Evolutionary conservation across 2,329 filamentous ascomycete genomes (phyloP).

Genomic region (Grosmannia huntii): DNA sequence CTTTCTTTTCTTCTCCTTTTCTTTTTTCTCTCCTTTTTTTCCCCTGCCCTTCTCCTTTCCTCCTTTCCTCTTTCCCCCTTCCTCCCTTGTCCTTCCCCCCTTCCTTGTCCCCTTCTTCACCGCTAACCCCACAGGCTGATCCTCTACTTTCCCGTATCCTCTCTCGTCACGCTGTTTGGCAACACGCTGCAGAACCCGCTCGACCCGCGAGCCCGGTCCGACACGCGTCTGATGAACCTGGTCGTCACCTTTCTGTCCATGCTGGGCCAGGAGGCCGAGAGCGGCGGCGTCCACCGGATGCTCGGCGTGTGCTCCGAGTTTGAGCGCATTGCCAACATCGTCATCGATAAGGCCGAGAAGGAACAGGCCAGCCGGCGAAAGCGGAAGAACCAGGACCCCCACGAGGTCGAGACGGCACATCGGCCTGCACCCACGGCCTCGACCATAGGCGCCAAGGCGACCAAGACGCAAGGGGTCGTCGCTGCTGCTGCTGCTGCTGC

Average conservation of each 20-base stretch:
- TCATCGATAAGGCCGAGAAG: conserved; percentile 83
- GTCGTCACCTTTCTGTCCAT: conserved; percentile 88
- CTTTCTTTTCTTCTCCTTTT: no score
- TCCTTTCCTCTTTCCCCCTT: no score
- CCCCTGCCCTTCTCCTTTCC: no score
- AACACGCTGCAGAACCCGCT: conserved; percentile 94
- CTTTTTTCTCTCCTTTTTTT: not conserved
- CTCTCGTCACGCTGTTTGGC: conserved; percentile 86
- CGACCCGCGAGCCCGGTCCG: conserved; percentile 75
- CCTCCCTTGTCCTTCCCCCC: no score
- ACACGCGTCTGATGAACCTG: conserved; percentile 80
- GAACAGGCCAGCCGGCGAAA: conserved; percentile 72
- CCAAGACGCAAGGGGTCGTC: not conserved
- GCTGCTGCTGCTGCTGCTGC: not conserved
- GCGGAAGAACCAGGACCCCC: conserved; percentile 51
- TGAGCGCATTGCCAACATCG: conserved; percentile 79
- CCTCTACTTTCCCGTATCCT: conserved; percentile 91
- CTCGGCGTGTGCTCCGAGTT: conserved; percentile 91
- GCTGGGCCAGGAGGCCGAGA: conserved; percentile 78
- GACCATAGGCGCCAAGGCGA: not conserved
- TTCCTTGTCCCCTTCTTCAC: not conserved
- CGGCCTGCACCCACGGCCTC: conserved; percentile 6
- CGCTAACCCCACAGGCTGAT: conserved; percentile 52
- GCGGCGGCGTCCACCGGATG: conserved; percentile 87
- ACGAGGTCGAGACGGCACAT: conserved; percentile 14